Conservation (phyloP, 2,329 filamentous ascomycete genomes). For the Colletotrichum lindemuthianum region DNA sequence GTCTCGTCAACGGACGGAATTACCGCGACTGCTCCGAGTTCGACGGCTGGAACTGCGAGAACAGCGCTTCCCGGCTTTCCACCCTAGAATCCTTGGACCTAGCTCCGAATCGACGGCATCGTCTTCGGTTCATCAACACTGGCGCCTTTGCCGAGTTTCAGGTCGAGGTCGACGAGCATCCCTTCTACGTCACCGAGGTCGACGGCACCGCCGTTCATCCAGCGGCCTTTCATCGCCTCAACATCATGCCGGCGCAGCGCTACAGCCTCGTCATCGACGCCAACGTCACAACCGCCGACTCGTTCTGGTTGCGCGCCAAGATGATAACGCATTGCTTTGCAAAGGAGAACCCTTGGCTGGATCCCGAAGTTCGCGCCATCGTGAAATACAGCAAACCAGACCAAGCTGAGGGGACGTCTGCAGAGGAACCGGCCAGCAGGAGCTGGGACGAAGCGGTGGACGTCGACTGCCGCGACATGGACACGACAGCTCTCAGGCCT, state of each 20-base stretch:
- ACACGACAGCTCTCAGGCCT: slow-evolving; percentile 57
- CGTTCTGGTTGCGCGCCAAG: slow-evolving; percentile 72
- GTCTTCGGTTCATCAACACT: slow-evolving; percentile 75
- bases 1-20: slow-evolving; percentile 68
- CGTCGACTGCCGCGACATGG: slow-evolving; percentile 63
- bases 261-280: slow-evolving; percentile 74
- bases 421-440: slow-evolving; percentile 48
- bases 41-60: slow-evolving; percentile 55
- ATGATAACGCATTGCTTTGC: slow-evolving; percentile 54
- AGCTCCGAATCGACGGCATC: slow-evolving; percentile 66
- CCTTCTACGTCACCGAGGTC: slow-evolving; percentile 73
- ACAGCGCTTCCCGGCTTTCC: slow-evolving; percentile 12
- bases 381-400: slow-evolving; percentile 42
- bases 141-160: slow-evolving; percentile 79
- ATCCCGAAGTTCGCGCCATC: slow-evolving; percentile 44
- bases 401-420: accelerated
- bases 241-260: slow-evolving; percentile 75
- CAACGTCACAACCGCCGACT: slow-evolving; percentile 60
- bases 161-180: slow-evolving; percentile 74
- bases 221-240: slow-evolving; percentile 66
- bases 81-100: slow-evolving; percentile 51
- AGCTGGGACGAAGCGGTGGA: slow-evolving; percentile 61
- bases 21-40: slow-evolving; percentile 48
- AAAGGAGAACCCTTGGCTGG: slow-evolving; percentile 43
- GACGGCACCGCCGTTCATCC: slow-evolving; percentile 76